phyloP scores from a whole-genome alignment of 2,329 filamentous ascomycete genomes.

The Verticillium albo-atrum region DNA sequence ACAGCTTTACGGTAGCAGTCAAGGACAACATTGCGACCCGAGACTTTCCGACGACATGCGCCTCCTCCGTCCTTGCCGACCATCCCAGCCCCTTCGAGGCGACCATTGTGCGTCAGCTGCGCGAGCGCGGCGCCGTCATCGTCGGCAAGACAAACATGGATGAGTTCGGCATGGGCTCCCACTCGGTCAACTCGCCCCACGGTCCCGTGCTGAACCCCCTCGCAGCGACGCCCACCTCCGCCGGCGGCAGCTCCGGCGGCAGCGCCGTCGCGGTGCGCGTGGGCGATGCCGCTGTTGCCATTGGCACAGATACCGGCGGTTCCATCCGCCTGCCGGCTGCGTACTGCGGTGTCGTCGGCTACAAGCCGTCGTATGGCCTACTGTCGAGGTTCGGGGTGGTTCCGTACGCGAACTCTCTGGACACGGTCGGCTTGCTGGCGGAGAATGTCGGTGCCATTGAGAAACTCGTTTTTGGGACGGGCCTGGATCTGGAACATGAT shows the following conservation, averaged over 20 bases:
- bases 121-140: constrained; percentile 56
- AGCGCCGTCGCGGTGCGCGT: constrained; percentile 73
- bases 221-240: constrained; percentile 47
- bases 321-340: constrained; percentile 84
- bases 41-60: constrained; percentile 73
- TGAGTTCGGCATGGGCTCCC: constrained; percentile 93
- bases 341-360: constrained; percentile 78
- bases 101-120: constrained; percentile 69
- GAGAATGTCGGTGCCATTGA: constrained; percentile 45
- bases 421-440: constrained; percentile 79
- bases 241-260: constrained; percentile 88
- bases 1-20: constrained; percentile 50
- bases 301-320: constrained; percentile 59
- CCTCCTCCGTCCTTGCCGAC: constrained; percentile 66
- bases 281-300: background rate
- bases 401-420: constrained; percentile 87
- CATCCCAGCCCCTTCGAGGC: constrained; percentile 78
- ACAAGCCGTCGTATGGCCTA: constrained; percentile 89
- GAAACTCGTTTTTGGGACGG: constrained; percentile 45
- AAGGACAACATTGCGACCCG: constrained; percentile 75
- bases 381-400: constrained; percentile 83
- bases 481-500: constrained; percentile 55
- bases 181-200: constrained; percentile 67
- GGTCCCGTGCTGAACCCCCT: constrained; percentile 57
- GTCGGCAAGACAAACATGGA: constrained; percentile 89